Conservation (phyloP, 148 eudicot genomes). For the Dysphania ambrosioides region DNA sequence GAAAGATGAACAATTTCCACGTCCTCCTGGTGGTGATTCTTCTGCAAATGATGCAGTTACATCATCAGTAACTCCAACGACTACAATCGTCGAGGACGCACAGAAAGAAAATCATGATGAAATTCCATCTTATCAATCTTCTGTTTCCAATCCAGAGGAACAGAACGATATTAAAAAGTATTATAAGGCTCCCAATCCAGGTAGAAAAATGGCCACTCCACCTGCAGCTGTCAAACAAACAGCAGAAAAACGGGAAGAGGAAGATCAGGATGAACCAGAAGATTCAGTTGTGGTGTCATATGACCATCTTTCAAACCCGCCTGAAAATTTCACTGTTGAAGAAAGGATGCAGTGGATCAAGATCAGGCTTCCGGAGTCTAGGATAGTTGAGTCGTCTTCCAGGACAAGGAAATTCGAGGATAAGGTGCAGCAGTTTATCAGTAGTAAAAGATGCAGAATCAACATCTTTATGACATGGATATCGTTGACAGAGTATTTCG, state of each 20-base stretch:
- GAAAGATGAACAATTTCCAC: not conserved
- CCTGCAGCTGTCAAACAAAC: not conserved
- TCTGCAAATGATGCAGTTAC: no score
- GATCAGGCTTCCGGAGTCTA: slow-evolving; percentile 33
- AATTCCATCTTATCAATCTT: no score
- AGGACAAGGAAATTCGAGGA: slow-evolving; percentile 25
- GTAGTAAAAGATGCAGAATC: slow-evolving; percentile 29
- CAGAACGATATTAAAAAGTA: not conserved
- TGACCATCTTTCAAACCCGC: slow-evolving; percentile 21
- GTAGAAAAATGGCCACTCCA: not conserved
- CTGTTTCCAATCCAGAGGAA: no score
- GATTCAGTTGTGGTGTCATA: not conserved
- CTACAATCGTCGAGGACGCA: not conserved
- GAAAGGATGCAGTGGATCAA: slow-evolving; percentile 41
- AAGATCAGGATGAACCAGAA: slow-evolving; percentile 1
- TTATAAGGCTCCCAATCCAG: not conserved
- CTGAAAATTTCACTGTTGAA: slow-evolving; percentile 11
- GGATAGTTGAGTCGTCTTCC: slow-evolving; percentile 34
- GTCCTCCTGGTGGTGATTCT: not conserved
- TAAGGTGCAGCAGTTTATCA: slow-evolving; percentile 28
- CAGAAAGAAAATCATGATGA: no score
- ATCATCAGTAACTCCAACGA: not conserved
- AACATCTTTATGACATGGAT: slow-evolving; percentile 72
- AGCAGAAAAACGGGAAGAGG: not conserved
- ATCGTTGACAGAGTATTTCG: slow-evolving; percentile 37